Conservation (phyloP, 139 green algal genomes). For the Chlorella vulgaris region DNA sequence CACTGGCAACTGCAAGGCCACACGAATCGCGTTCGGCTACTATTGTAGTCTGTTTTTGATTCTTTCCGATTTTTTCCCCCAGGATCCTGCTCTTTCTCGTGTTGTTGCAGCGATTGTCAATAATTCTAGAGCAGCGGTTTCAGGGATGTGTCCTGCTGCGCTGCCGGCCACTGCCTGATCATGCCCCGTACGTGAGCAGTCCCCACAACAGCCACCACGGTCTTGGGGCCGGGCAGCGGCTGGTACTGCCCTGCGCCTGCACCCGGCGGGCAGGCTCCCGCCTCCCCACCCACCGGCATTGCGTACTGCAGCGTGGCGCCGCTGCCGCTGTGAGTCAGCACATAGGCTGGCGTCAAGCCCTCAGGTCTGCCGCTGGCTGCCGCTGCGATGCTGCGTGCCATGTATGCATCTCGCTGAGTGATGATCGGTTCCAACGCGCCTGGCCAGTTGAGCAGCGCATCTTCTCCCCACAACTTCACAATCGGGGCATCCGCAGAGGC, state of each 20-base stretch:
- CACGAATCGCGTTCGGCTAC: too few relatives aligned
- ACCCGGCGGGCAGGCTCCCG: constrained; percentile 52
- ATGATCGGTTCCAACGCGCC: constrained; percentile 78
- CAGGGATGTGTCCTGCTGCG: constrained; percentile 22
- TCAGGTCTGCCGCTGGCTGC: constrained; percentile 52
- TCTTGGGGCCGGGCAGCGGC: constrained; percentile 41
- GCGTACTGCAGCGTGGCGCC: constrained; percentile 71
- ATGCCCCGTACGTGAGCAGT: constrained; percentile 88
- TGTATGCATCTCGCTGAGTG: constrained; percentile 79
- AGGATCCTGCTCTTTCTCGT: too few relatives aligned
- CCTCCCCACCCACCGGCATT: constrained; percentile 56
- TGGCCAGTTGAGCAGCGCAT: constrained; percentile 87
- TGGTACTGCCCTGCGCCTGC: constrained; percentile 73
- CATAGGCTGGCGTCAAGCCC: constrained; percentile 55
- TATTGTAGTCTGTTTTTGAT: too few relatives aligned
- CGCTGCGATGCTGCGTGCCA: constrained; percentile 71
- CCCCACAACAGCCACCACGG: constrained; percentile 84
- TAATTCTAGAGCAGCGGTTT: neutral
- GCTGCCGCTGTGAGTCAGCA: constrained; percentile 41
- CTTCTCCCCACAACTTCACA: constrained; percentile 82
- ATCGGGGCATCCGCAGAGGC: constrained; percentile 1
- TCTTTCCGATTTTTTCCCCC: too few relatives aligned
- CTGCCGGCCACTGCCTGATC: constrained; percentile 56
- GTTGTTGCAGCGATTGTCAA: too few relatives aligned
- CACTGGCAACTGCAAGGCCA: too few relatives aligned